Evolutionary conservation across 23 red algal species (phyloP).

Genomic region (Gracilaria gracilis): DNA sequence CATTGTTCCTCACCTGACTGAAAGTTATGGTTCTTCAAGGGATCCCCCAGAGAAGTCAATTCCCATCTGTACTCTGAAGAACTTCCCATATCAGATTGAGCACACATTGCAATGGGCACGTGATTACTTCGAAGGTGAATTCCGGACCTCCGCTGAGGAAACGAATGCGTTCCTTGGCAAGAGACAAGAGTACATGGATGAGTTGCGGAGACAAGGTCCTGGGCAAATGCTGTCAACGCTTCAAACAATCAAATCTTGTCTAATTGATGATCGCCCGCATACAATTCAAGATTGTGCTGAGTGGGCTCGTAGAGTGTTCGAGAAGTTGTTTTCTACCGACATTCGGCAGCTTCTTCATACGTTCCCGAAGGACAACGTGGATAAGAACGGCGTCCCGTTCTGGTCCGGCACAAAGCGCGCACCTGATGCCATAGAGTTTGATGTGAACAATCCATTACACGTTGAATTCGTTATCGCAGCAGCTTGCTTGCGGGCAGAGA

Average conservation of each 20-base stretch:
- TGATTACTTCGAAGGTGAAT: conserved; percentile 95
- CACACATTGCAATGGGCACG: conserved; percentile 99
- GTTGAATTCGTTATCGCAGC: conserved; percentile 89
- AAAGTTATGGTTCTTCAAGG: conserved; percentile 89
- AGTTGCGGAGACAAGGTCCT: conserved; percentile 85
- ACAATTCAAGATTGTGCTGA: conserved; percentile 90
- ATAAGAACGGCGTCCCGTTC: conserved; percentile 93
- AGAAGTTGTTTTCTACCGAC: conserved; percentile 81
- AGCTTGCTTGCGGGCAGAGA: conserved; percentile 87
- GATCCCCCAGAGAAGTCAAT: conserved; percentile 99
- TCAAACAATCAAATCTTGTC: conserved; percentile 72
- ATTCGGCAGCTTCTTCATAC: conserved; percentile 95
- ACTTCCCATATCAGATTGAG: conserved; percentile 99
- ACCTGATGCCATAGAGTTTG: conserved; percentile 86
- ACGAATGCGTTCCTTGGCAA: conserved; percentile 80
- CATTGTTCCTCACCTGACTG: conserved; percentile 93
- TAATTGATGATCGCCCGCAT: conserved; percentile 74
- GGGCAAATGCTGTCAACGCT: conserved; percentile 89
- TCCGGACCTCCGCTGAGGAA: conserved; percentile 85
- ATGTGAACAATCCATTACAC: conserved; percentile 74
- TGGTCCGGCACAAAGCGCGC: conserved; percentile 97
- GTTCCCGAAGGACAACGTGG: conserved; percentile 95
- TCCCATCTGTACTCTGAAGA: conserved; percentile 99
- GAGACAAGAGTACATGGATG: conserved; percentile 79
- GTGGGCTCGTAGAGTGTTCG: conserved; percentile 91